A percentile compares a stretch with the other conserved stretches of the same genome.
Evolutionary conservation across 2,329 filamentous ascomycete species (phyloP).

Genomic region (Aspergillus ustus): DNA sequence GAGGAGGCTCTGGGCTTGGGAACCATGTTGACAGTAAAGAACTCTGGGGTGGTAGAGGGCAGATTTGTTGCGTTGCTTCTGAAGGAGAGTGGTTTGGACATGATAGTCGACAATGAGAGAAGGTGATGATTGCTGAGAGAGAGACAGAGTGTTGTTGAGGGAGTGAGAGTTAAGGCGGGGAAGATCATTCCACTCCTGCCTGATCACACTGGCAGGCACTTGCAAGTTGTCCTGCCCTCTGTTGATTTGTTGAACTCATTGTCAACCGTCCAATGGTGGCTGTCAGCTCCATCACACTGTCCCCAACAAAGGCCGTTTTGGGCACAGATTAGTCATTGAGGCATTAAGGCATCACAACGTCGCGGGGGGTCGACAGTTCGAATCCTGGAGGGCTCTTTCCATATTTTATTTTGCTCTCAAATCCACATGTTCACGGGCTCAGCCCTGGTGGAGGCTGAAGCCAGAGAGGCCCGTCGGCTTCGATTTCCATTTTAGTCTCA

Average conservation of each 20-base stretch:
- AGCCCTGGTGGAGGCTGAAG: not conserved
- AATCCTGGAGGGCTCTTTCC: not conserved
- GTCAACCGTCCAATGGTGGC: conserved; percentile 3
- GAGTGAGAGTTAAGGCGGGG: conserved; percentile 9
- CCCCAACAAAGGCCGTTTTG: conserved; percentile 10
- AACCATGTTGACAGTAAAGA: conserved; percentile 20
- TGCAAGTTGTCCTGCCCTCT: not conserved
- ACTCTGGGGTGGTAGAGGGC: not conserved
- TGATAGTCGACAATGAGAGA: conserved; percentile 6
- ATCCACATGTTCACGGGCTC: not conserved
- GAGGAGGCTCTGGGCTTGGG: conserved; percentile 23
- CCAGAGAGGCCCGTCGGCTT: not conserved
- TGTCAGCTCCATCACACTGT: not conserved
- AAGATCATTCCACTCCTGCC: conserved; percentile 1
- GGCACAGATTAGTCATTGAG: conserved; percentile 5
- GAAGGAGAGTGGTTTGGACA: conserved; percentile 2
- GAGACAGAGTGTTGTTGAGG: conserved; percentile 4
- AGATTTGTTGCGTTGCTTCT: not conserved
- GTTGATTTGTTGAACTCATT: conserved; percentile 13
- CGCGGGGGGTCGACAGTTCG: conserved; percentile 8
- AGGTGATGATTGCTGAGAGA: conserved; percentile 11
- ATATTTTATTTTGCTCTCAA: not conserved
- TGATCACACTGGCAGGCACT: not conserved
- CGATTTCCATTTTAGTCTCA: not conserved
- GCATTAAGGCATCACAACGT: conserved; percentile 2